Evolutionary conservation across 2,329 filamentous ascomycete genomes (phyloP), one percentile per base, ranked within the genome.

Genomic region (Xylariaceae sp.): DNA sequence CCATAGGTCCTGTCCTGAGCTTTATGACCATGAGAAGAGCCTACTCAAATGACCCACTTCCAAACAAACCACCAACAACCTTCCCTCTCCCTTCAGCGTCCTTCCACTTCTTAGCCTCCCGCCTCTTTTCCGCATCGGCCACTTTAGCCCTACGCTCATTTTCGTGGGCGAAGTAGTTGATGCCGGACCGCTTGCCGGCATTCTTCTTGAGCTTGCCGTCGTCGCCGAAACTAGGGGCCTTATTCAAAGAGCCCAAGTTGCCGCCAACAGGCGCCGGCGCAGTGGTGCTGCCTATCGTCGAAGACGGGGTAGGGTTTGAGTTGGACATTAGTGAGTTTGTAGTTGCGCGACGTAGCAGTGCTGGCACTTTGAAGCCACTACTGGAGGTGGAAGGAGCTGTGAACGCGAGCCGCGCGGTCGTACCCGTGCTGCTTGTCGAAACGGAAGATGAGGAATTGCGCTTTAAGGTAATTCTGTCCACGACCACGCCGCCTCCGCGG

Each of bases 381-480:
- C 76, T 71, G 1, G 72, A 58, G 3, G 74, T 66, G 7, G 73
- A 68, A 9, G 75, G 65, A 7, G 80, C 69, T 2, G 74, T 73
- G 67, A 89, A 89, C 3, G 86, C 86, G 53, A 87, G 75, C 18
- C 78, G 79, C 24, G 67, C 43, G 15, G 55, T 37, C 13, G 33
- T 36, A 39, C 50, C 42, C 8, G 52, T 40, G 40, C 37, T 43
- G 13, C 39, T 46, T 33, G 71, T 66, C 20, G 57, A 59, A 20
- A 62, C 58, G 2, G 57, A 50, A 5, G 66, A 64, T 2, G 69
- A 68, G 15, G 63, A 60, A 53, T 60, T 63, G 37, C 87, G 85
- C 67, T 88, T 88, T 29, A 92, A 77, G 16, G 79, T 81, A 58
- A 93, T 86, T 50, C 91, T 87, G 72, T 95, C 89, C 41, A 93